A percentile compares a stretch with the other conserved stretches of the same genome.
phyloP scores from a whole-genome alignment of 2,329 filamentous ascomycete species.

The Curvularia eragrostidis region DNA sequence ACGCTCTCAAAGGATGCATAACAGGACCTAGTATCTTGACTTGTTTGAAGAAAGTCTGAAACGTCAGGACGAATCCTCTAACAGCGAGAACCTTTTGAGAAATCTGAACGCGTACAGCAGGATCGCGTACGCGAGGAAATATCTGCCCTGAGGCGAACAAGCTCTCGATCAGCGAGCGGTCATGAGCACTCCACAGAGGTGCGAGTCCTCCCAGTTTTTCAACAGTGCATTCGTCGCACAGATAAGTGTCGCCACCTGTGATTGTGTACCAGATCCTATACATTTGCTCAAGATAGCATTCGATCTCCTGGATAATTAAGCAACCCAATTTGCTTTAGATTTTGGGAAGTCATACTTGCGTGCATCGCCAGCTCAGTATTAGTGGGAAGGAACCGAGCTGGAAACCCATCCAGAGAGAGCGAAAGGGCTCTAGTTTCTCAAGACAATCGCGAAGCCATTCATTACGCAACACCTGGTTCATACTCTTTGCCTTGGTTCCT shows the following conservation, averaged over 20 bases:
- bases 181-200: conserved; percentile 13
- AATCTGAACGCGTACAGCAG: conserved; percentile 10
- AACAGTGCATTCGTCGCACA: conserved; percentile 18
- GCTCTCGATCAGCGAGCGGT: conserved; percentile 9
- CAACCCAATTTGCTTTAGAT: not conserved
- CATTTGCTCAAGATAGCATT: conserved; percentile 16
- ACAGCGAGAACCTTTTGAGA: conserved; percentile 13
- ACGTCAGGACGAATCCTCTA: conserved; percentile 10
- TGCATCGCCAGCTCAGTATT: conserved; percentile 19
- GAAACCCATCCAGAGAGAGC: conserved; percentile 13
- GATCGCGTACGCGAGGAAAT: conserved; percentile 13
- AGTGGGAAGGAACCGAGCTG: conserved; percentile 16
- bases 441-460: conserved; percentile 18
- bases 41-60: conserved; percentile 22
- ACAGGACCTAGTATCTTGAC: conserved; percentile 16
- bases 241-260: conserved; percentile 1
- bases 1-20: conserved; percentile 15
- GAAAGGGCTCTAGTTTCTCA: conserved; percentile 19
- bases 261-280: conserved; percentile 15
- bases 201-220: conserved; percentile 13
- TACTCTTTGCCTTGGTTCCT: conserved; percentile 15
- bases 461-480: conserved; percentile 16
- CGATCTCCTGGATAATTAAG: conserved; percentile 16
- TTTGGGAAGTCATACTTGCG: conserved; percentile 8
- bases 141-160: conserved; percentile 12